Percentiles rank a stretch among this genome's conserved stretches.
phyloP scores from a whole-genome alignment of 1,284 basidiomycete species.

The Earliella scabrosa region DNA sequence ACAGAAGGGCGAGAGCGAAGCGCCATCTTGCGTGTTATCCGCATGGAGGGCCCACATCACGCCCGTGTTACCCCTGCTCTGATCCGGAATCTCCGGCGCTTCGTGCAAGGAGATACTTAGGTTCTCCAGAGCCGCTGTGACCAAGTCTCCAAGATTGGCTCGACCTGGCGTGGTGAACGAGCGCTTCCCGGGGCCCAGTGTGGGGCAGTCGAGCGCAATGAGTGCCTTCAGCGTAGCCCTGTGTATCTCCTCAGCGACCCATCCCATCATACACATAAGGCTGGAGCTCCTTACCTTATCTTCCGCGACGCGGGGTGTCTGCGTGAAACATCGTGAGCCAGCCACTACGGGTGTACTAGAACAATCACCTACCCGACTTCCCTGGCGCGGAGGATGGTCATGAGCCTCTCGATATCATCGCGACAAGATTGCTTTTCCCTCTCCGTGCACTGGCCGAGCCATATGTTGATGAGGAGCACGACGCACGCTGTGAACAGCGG shows the following conservation, averaged over 20 bases:
- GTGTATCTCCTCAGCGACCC: not conserved
- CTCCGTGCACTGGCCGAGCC: slow-evolving; percentile 58
- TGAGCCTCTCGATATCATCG: slow-evolving; percentile 68
- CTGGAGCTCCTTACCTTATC: not conserved
- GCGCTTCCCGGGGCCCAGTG: not conserved
- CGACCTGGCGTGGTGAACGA: not conserved
- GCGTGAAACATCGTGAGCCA: not conserved
- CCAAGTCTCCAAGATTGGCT: not conserved
- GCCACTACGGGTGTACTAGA: not conserved
- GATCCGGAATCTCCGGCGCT: not conserved
- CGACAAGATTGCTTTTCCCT: slow-evolving; percentile 59
- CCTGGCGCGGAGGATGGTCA: slow-evolving; percentile 52
- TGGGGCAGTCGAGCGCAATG: not conserved
- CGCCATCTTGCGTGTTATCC: not conserved
- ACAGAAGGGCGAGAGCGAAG: not conserved
- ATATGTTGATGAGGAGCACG: slow-evolving; percentile 70
- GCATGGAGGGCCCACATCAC: not conserved
- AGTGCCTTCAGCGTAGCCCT: not conserved
- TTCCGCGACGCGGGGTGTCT: slow-evolving; percentile 1
- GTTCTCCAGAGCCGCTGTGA: not conserved
- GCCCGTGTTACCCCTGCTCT: not conserved
- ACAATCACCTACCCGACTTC: slow-evolving; percentile 45
- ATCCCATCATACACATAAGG: too few relatives aligned
- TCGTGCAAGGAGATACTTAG: not conserved
- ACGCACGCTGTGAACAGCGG: slow-evolving; percentile 61